These are phyloP conservation scores for Irineochytrium annulatum DNA, from an alignment of 192 early-diverging fungal species.

Conservation along the genomic window DNA sequence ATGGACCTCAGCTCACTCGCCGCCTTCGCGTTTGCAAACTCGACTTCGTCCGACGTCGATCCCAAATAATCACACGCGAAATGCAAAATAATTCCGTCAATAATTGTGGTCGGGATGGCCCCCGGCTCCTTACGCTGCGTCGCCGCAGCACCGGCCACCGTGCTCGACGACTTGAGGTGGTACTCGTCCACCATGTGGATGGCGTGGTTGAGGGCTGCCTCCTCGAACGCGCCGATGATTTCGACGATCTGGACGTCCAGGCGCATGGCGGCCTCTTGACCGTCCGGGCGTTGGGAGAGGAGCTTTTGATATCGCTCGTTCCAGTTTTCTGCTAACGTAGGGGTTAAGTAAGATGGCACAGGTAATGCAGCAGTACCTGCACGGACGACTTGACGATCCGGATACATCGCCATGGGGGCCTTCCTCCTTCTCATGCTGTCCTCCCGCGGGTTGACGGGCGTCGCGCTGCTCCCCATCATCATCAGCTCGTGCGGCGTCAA, in stretches of 20 bases:
- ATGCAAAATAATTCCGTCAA: constrained; percentile 41
- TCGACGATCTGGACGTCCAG: constrained; percentile 45
- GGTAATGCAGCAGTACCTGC: no score
- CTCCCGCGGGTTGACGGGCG: no score
- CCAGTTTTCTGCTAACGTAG: constrained; percentile 32
- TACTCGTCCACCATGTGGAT: constrained; percentile 47
- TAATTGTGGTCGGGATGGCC: constrained; percentile 5
- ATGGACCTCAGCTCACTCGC: constrained; percentile 42
- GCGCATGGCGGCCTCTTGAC: constrained; percentile 20
- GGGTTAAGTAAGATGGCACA: neutral
- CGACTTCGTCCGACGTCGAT: constrained; percentile 29
- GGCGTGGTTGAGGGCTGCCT: constrained; percentile 36
- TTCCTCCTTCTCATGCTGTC: no score
- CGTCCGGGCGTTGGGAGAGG: constrained; percentile 12
- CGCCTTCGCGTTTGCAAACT: constrained; percentile 25
- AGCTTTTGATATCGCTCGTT: constrained; percentile 40
- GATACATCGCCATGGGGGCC: no score
- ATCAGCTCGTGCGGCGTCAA: constrained; percentile 45
- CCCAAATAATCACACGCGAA: constrained; percentile 49
- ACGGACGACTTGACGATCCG: no score
- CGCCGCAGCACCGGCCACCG: neutral
- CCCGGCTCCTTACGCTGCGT: neutral
- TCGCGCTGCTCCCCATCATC: constrained; percentile 34
- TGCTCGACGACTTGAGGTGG: constrained; percentile 26
- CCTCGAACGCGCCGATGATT: constrained; percentile 47